Base-by-base conservation (phyloP, 2,329 filamentous ascomycete species). In the Aureobasidium pullulans region DNA sequence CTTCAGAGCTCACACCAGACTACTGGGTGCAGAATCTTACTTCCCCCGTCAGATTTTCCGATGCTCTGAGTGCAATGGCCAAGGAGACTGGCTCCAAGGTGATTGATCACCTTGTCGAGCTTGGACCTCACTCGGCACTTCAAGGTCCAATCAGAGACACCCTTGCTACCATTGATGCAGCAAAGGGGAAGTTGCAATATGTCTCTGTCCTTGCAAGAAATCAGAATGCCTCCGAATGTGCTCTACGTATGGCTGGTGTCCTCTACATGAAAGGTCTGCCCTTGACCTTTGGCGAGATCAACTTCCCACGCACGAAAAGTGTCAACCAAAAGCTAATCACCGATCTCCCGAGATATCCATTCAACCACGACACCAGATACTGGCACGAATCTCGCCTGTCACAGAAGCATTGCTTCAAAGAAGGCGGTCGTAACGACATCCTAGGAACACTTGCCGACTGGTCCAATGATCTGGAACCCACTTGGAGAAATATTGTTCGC, bases 21-120 rank as follows among this genome's bases (percentile, higher is more conserved):
- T 80, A 80, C 64, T 81, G 78, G 78, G 66, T 60, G 1, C 68
- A 75, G 31, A 81, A 81, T 62, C 74, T 80, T 74, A 63, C 69
- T 1, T 66, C 71, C 9, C 69, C 77, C 1, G 77, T 80, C 0
- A 63, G 75, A 0, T 80, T 81, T 61, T 67, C 68, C 4, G 70
- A 78, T 44, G 78, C 78, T 1, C 43, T 79, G 4, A 36, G 40
- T 15, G 32, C 53, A 2, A 46, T 46, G 40, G 40, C 42, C 6
- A 46, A 16, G 10, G 53, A 54, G n/a, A 54, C 53, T 16, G 53
- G 53, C 9, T 36, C 42, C 13, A 57, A 39, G 16, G n/a, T 7
- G 4, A 57, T 57, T 32, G 50, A 54, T n/a, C 67, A 73, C 7
- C 70, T 65, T 15, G 64, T 79, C 3, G 77, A 79, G 52, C 61